Evolutionary conservation across 495 filamentous ascomycete species (phyloP).

Genomic region (Jackrogersella minutella): DNA sequence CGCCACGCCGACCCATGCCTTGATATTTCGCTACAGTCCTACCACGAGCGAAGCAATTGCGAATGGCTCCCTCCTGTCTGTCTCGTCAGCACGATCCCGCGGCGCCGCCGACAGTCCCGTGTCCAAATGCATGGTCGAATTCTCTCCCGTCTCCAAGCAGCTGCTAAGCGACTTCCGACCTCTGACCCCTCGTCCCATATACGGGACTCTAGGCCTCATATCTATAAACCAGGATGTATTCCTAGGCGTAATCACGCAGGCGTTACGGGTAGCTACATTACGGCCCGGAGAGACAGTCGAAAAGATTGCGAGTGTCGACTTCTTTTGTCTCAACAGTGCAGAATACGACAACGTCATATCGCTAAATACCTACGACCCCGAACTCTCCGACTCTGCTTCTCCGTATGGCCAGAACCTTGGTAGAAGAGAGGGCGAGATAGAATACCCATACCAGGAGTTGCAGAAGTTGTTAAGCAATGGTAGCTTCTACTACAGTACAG

Average conservation of each 20-base stretch:
- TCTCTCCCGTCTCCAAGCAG: constrained; percentile 67
- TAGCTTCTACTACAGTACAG: constrained; percentile 97
- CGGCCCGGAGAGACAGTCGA: constrained; percentile 88
- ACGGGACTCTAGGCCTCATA: constrained; percentile 90
- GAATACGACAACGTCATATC: constrained; percentile 82
- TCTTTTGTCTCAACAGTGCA: constrained; percentile 86
- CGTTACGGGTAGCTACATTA: constrained; percentile 79
- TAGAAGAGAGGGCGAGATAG: constrained; percentile 69
- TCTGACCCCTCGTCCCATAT: constrained; percentile 74
- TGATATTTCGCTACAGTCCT: constrained; percentile 80
- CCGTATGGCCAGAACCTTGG: constrained; percentile 66
- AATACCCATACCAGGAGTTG: constrained; percentile 88
- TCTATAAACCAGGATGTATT: constrained; percentile 88
- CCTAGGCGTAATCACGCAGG: constrained; percentile 85
- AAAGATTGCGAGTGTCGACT: constrained; percentile 86
- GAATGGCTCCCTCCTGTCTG: constrained; percentile 61
- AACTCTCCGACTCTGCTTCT: constrained; percentile 55
- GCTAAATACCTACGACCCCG: constrained; percentile 58
- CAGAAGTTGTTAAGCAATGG: constrained; percentile 92
- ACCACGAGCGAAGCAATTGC: constrained; percentile 60
- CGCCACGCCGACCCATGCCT: constrained; percentile 75
- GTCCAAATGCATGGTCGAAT: constrained; percentile 86
- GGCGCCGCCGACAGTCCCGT: constrained; percentile 47
- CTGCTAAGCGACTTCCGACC: constrained; percentile 77
- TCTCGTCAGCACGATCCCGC: constrained; percentile 52